Evolutionary conservation across 176 grass and related monocot species (phyloP).

Genomic region (Oryza nivara): DNA sequence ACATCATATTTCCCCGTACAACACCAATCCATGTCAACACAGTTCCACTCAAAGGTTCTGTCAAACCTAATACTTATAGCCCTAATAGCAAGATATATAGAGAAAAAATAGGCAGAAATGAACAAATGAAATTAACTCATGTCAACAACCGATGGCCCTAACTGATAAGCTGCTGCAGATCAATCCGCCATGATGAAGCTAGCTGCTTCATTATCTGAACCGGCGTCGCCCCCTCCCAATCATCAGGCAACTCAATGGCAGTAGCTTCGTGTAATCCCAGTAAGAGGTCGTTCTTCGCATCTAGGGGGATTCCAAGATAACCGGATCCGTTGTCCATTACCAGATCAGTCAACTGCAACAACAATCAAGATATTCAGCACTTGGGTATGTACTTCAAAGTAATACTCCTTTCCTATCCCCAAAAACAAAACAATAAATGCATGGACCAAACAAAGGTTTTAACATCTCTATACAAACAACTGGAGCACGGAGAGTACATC

Average conservation of each 20-base stretch:
- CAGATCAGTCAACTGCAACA: slow-evolving; percentile 79
- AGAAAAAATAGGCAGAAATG: slow-evolving; percentile 40
- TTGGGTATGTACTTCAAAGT: slow-evolving; percentile 16
- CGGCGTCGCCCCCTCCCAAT: slow-evolving; percentile 81
- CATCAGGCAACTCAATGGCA: slow-evolving; percentile 65
- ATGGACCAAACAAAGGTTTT: background rate
- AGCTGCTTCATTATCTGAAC: slow-evolving; percentile 96
- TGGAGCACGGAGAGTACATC: background rate
- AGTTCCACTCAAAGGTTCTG: slow-evolving; percentile 30
- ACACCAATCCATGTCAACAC: slow-evolving; percentile 45
- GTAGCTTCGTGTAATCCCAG: slow-evolving; percentile 73
- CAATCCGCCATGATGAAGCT: slow-evolving; percentile 85
- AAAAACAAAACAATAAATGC: slow-evolving; percentile 9
- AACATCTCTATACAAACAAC: slow-evolving; percentile 2
- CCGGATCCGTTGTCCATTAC: slow-evolving; percentile 78
- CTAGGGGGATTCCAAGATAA: slow-evolving; percentile 70
- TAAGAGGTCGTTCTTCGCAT: slow-evolving; percentile 72
- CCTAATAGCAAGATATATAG: slow-evolving; percentile 44
- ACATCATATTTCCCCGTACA: slow-evolving; percentile 35
- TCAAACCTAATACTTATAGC: slow-evolving; percentile 51
- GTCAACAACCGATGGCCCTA: slow-evolving; percentile 53
- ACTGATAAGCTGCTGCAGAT: slow-evolving; percentile 75
- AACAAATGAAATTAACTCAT: slow-evolving; percentile 59
- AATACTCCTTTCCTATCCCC: background rate
- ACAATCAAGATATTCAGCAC: slow-evolving; percentile 3